Conservation (phyloP, 2,329 filamentous ascomycete species). For the Sphaerostilbella broomeana region DNA sequence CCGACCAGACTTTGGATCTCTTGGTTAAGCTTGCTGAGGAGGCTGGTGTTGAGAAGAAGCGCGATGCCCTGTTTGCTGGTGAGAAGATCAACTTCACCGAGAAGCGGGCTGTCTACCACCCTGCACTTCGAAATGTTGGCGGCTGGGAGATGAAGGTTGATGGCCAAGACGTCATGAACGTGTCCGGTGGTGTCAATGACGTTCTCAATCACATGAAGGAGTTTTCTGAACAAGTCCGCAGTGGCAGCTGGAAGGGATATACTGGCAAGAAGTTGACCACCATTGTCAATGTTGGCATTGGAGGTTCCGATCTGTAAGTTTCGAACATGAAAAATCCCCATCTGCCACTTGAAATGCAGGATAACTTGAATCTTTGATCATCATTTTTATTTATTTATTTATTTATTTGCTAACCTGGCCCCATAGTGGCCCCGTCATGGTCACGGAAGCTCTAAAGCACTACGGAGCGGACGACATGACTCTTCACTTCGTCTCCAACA, state of each 20-base stretch:
- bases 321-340: too few relatives aligned
- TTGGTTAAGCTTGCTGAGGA: constrained; percentile 88
- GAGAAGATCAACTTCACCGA: constrained; percentile 99
- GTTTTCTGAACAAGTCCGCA: constrained; percentile 91
- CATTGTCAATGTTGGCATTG: constrained; percentile 96
- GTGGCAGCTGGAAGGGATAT: constrained; percentile 93
- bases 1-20: constrained; percentile 81
- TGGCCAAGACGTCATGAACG: constrained; percentile 85
- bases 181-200: constrained; percentile 78
- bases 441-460: constrained; percentile 92
- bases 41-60: constrained; percentile 83
- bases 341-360: too few relatives aligned
- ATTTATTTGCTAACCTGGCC: constrained; percentile 3
- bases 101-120: constrained; percentile 90
- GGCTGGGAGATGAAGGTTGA: constrained; percentile 80
- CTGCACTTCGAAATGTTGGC: constrained; percentile 83
- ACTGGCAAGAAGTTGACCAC: constrained; percentile 96
- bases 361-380: too few relatives aligned
- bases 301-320: constrained; percentile 90
- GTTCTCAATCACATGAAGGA: constrained; percentile 97
- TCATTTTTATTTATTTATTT: too few relatives aligned
- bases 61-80: constrained; percentile 94
- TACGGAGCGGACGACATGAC: constrained; percentile 83
- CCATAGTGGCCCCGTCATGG: constrained; percentile 91
- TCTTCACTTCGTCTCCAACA: constrained; percentile 98